A percentile compares a stretch with the other conserved stretches of the same genome.
These are phyloP conservation scores for Psilocybe sp. DNA, from an alignment of 768 basidiomycete species.

Conservation along the genomic window DNA sequence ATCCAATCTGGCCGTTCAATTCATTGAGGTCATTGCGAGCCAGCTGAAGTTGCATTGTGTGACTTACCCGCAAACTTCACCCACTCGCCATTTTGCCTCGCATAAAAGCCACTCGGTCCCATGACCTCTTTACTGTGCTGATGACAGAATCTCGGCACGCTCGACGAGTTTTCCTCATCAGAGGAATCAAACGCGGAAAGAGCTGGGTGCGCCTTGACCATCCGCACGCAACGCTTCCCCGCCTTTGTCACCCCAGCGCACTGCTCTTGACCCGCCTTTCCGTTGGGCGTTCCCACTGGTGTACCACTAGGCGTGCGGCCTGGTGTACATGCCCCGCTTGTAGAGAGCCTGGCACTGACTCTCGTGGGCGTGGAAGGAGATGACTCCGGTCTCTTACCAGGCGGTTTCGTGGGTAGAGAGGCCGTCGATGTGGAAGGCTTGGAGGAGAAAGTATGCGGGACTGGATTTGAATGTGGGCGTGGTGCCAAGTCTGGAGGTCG, in stretches of 20 bases:
- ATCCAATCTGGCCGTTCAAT: conserved; percentile 55
- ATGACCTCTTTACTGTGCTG: conserved; percentile 62
- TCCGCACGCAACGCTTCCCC: conserved; percentile 59
- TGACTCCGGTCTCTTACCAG: conserved; percentile 11
- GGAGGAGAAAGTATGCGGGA: conserved; percentile 10
- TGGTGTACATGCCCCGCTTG: conserved; percentile 3
- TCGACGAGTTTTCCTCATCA: conserved; percentile 26
- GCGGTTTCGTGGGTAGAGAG: conserved; percentile 11
- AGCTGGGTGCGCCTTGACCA: conserved; percentile 43
- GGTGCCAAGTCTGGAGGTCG: conserved; percentile 16
- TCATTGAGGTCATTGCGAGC: conserved; percentile 4
- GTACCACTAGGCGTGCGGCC: no score
- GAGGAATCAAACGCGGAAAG: conserved; percentile 20
- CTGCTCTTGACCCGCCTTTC: conserved; percentile 32
- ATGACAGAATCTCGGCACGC: conserved; percentile 52
- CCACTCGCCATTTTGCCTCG: conserved; percentile 46
- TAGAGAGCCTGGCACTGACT: conserved; percentile 4
- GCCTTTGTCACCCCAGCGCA: conserved; percentile 67
- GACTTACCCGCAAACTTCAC: conserved; percentile 56
- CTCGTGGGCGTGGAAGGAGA: conserved; percentile 8
- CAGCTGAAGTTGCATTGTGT: conserved; percentile 5
- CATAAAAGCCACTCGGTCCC: conserved; percentile 53
- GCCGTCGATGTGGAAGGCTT: conserved; percentile 11
- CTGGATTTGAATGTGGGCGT: conserved; percentile 32
- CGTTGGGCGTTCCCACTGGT: no score